Evolutionary conservation across 2,329 filamentous ascomycete species (phyloP), one percentile per base, ranked within the genome.

Genomic region (Alternaria tenuissima): DNA sequence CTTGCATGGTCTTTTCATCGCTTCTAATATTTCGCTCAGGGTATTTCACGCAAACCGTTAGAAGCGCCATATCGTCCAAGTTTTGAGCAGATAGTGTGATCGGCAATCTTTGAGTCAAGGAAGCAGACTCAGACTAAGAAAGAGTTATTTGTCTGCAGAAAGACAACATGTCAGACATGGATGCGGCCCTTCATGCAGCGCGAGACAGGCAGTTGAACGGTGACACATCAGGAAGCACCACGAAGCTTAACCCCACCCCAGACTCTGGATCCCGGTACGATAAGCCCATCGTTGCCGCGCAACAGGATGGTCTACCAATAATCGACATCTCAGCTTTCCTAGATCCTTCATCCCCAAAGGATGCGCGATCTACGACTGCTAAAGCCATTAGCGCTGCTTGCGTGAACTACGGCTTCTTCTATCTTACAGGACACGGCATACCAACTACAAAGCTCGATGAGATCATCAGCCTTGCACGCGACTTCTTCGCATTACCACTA

Each of bases 251-350:
- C 43, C 67, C 77, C 24, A 76, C 64, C 3, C 49, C 65, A 9
- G 52, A 52, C 9, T 39, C 48, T 5, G 57, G 52, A 20, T 28
- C 46, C 4, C 57, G 66, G 49, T 62, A 68, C 47, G 43, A 57
- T 30, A 56, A 61, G 16, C 64, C 68, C 30, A 66, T 66, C 14
- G 54, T 59, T 3, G 34, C 65, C 5, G 61, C 69, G 6, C 63
- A 66, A 16, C n/a, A 65, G 30, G 39, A 59, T 30, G 66, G 72
- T 8, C 71, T 81, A 6, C 80, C 80, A 4, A 77, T 76, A 8
- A 79, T 82, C 62, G 76, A 82, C 62, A 76, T 82, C 34, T 77
- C 79, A 1, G 60, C 79, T 5, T 82, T 78, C 61, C 64, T 81
- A 12, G 51, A 68, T 26, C 55, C 74, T 0, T 3, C 30, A 4